phyloP scores from a whole-genome alignment of 2,329 filamentous ascomycete species.

The Fusarium piperis region DNA sequence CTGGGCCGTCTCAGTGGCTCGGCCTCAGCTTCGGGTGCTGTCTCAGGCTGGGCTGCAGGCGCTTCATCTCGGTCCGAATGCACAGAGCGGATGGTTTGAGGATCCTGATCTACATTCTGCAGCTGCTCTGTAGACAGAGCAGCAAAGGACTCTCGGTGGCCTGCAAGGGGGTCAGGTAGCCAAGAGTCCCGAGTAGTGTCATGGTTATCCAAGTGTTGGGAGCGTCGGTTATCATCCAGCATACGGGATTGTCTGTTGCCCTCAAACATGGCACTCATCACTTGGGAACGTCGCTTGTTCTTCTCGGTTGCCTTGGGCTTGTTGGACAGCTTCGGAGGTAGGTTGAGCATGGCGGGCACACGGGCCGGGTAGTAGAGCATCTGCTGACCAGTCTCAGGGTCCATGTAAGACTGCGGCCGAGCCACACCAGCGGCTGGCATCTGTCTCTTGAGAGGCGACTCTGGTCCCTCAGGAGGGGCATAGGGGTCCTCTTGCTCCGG shows the following conservation, averaged over 20 bases:
- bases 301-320: conserved; percentile 70
- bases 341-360: conserved; percentile 91
- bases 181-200: conserved; percentile 47
- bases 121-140: conserved; percentile 44
- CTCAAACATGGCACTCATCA: conserved; percentile 69
- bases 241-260: conserved; percentile 39
- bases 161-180: conserved; percentile 59
- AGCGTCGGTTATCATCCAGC: conserved; percentile 21
- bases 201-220: conserved; percentile 21
- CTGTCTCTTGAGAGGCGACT: conserved; percentile 39
- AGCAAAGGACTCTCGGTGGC: conserved; percentile 49
- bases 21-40: conserved; percentile 23
- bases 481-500: conserved; percentile 56
- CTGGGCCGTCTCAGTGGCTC: conserved; percentile 47
- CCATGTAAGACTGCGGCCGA: conserved; percentile 67
- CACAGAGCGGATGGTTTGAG: conserved; percentile 27
- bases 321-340: conserved; percentile 87
- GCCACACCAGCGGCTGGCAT: conserved; percentile 41
- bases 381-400: conserved; percentile 73
- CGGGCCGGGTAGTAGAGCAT: conserved; percentile 98
- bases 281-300: conserved; percentile 77
- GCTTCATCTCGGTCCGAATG: conserved; percentile 25
- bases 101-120: conserved; percentile 27
- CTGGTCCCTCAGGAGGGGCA: conserved; percentile 24
- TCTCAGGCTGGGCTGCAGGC: conserved; percentile 24